phyloP scores from a whole-genome alignment of 805 yeast genomes.

The Kodamaea sagamina region DNA sequence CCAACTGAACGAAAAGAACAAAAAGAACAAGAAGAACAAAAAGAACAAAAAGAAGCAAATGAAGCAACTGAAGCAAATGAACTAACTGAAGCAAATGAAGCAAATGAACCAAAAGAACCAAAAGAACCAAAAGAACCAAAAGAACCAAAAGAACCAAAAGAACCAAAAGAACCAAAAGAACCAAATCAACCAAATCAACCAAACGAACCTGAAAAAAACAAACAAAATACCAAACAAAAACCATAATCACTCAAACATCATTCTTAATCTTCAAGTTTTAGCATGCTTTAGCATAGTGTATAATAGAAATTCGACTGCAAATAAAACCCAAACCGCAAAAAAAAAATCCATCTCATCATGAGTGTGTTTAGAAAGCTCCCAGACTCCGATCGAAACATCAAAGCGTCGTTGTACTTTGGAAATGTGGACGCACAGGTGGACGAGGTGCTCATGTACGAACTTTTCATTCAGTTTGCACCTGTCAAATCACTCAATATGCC shows the following conservation, averaged over 20 bases:
- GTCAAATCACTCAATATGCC: conserved; percentile 72
- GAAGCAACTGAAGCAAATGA: no score
- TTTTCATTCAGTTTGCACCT: conserved; percentile 84
- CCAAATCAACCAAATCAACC: no score
- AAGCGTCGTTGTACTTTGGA: conserved; percentile 75
- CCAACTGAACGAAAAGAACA: neutral
- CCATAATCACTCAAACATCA: neutral
- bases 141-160: no score
- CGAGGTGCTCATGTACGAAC: conserved; percentile 73
- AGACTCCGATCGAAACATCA: conserved; percentile 56
- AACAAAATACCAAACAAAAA: neutral
- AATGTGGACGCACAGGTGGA: conserved; percentile 76
- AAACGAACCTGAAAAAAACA: no score
- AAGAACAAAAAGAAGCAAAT: no score
- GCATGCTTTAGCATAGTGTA: no score
- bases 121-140: no score
- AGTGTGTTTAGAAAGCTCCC: conserved; percentile 34
- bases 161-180: no score
- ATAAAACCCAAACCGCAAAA: neutral
- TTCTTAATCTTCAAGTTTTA: no score
- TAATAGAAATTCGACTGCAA: neutral
- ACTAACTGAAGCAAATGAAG: no score
- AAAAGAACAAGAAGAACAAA: no score
- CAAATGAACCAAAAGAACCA: no score
- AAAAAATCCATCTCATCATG: conserved; percentile 14